Evolutionary conservation across 805 yeast species (phyloP), one percentile per base, ranked within the genome.

Genomic region (Blastobotrys chiropterorum): DNA sequence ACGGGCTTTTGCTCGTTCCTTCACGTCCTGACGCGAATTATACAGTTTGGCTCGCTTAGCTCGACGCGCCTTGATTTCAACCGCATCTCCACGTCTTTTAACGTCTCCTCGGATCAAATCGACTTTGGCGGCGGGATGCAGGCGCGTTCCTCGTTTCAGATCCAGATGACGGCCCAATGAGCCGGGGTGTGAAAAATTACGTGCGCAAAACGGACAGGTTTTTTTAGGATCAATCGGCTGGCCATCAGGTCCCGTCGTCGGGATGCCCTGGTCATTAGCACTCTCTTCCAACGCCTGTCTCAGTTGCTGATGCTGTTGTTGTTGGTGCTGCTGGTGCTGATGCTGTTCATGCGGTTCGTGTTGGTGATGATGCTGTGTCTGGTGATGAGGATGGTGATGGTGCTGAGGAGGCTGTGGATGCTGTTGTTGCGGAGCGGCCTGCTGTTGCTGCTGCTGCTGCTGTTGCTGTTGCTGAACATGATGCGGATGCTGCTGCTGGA

Each of bases 101-200:
- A 80, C 84, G 44, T 75, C 71, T 0, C 73, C 68, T 30, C 85
- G 61, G 41, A 80, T 56, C 47, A 59, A 60, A 13, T 73, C 76
- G 14, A 82, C 78, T 41, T 71, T 67, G 2, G 72, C 78, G 0
- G 67, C 61, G 0, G 85, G 85, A 56, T 81, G 86, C 14, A 65
- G 50, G 1, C 69, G 60, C 7, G 80, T 72, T 1, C 85, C 86
- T 50, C 77, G 77, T 54, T 78, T 75, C 44, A 71, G 62, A 58
- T 82, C 85, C 43, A 82, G 62, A 61, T 81, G 86, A 38, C 86
- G 68, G 1, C 85, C 85, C 51, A 80, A 67, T 0, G 83, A 78
- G 1, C 85, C 83, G 4, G 80, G 77, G 53, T 79, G 79, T 2
- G 80, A 72, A 61, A 81, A 82, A 0, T 74, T 68, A 52, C 73